A percentile compares a stretch with the other conserved stretches of the same genome.
Conservation (phyloP, 192 early-diverging fungal species). For the Coemansia sp. region DNA sequence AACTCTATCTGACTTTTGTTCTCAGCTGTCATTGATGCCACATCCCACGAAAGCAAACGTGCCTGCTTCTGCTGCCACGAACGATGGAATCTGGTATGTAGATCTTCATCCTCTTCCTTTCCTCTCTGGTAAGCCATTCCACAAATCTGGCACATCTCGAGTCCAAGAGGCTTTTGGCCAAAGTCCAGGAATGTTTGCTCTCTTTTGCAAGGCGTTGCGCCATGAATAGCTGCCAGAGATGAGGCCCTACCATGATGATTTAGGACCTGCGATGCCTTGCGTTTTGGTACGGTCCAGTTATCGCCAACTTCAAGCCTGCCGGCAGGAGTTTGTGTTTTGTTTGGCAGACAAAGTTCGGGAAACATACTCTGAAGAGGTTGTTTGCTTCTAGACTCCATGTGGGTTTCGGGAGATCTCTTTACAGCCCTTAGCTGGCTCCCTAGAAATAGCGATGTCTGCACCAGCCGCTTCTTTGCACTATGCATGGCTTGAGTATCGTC, state of each 20-base stretch:
- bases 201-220: background rate
- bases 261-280: background rate
- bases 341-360: background rate
- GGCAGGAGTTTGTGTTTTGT: background rate
- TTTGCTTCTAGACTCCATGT: background rate
- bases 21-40: background rate
- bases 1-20: background rate
- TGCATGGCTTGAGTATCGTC: background rate
- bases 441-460: slow-evolving; percentile 28
- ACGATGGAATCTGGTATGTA: slow-evolving; percentile 43
- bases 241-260: background rate
- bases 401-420: background rate
- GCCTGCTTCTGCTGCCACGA: slow-evolving; percentile 28
- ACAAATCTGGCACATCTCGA: slow-evolving; percentile 36
- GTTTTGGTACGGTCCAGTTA: background rate
- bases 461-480: slow-evolving; percentile 24
- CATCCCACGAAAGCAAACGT: slow-evolving; percentile 19
- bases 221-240: slow-evolving; percentile 2
- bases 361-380: background rate
- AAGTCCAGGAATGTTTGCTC: slow-evolving; percentile 55
- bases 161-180: slow-evolving; percentile 39
- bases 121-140: slow-evolving; percentile 55
- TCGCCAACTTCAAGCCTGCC: background rate
- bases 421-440: background rate
- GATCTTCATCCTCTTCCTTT: slow-evolving; percentile 40